Percentiles rank a stretch among this genome's conserved stretches.
Conservation (phyloP, 129 eudicot genomes). For the Chrysanthemum seticuspe region DNA sequence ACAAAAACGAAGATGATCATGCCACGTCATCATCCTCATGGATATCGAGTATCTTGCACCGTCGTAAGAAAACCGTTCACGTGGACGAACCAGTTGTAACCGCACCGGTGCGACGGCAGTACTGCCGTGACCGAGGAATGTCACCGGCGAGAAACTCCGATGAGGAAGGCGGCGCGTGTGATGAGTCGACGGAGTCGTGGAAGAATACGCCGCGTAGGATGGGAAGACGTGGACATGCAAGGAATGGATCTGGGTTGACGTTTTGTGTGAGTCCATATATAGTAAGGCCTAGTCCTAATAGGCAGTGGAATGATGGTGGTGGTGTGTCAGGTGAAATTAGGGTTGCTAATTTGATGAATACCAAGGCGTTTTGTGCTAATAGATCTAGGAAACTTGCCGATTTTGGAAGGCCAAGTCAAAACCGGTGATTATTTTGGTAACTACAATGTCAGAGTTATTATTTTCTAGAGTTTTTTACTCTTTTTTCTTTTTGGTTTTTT, state of each 20-base stretch:
- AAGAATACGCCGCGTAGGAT: constrained; percentile 56
- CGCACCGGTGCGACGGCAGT: constrained; percentile 18
- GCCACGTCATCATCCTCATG: constrained; percentile 43
- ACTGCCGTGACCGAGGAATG: constrained; percentile 59
- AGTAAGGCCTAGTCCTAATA: constrained; percentile 71
- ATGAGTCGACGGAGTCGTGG: constrained; percentile 50
- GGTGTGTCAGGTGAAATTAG: constrained; percentile 47
- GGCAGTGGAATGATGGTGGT: constrained; percentile 55
- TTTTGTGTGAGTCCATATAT: constrained; percentile 57
- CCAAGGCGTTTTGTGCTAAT: constrained; percentile 56
- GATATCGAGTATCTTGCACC: constrained; percentile 46
- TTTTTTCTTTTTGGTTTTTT: not conserved
- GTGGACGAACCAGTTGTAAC: constrained; percentile 25
- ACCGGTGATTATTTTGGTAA: constrained; percentile 32
- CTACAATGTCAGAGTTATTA: constrained; percentile 5
- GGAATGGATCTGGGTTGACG: constrained; percentile 47
- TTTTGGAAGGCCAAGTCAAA: constrained; percentile 58
- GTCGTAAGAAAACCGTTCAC: constrained; percentile 39
- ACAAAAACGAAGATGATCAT: constrained; percentile 28
- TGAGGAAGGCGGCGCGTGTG: constrained; percentile 45
- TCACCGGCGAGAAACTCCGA: constrained; percentile 61
- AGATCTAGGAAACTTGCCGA: constrained; percentile 82
- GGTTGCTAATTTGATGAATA: constrained; percentile 38
- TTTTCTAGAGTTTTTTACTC: not conserved
- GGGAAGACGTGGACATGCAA: constrained; percentile 26